Evolutionary conservation across 2,329 filamentous ascomycete genomes (phyloP), one percentile per base, ranked within the genome.

Genomic region (Fusarium sp.): DNA sequence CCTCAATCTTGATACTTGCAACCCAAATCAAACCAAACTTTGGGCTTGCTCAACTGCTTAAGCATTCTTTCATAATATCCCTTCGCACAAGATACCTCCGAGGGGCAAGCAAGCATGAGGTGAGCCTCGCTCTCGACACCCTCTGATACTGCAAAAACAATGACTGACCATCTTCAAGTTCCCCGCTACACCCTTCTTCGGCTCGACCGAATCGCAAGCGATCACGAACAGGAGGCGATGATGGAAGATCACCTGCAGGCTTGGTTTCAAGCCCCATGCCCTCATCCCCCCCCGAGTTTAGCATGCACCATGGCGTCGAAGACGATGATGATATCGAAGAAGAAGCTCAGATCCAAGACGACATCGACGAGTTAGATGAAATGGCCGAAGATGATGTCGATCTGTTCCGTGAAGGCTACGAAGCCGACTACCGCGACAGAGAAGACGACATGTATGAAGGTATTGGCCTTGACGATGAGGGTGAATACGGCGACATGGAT

Each of bases 351-450:
- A 84, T 90, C 45, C 90, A 94, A 70, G 90, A 91, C 69, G 91
- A 91, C 71, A 84, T 91, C 18, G 92, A 94, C 55, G 91, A 96
- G 58, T 86, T 95, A 43, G 93, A 96, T 73, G 92, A 95, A 76
- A 89, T 89, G 83, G 91, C 93, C 11, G 93, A 95, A 75, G 93
- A 95, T 55, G 91, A 92, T 58, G 88, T 96, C 65, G 92, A 95
- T 75, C 84, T 93, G 38, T 95, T 95, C 77, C 90, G 88, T 42
- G 88, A 92, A 66, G 90, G 91, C 28, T 92, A 91, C 72, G 90
- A 92, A 76, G 86, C 86, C 51, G 92, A 95, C 74, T 93, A 94
- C 79, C 83, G 84, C 72, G 83, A 89, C 18, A 87, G 90, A 57
- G 87, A 90, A 60, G 86, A 88, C 65, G 92, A 95, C 68, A 75